These are phyloP conservation scores for Arthrobotrys musiformis DNA, from an alignment of 2,329 filamentous ascomycete species.

Conservation along the genomic window DNA sequence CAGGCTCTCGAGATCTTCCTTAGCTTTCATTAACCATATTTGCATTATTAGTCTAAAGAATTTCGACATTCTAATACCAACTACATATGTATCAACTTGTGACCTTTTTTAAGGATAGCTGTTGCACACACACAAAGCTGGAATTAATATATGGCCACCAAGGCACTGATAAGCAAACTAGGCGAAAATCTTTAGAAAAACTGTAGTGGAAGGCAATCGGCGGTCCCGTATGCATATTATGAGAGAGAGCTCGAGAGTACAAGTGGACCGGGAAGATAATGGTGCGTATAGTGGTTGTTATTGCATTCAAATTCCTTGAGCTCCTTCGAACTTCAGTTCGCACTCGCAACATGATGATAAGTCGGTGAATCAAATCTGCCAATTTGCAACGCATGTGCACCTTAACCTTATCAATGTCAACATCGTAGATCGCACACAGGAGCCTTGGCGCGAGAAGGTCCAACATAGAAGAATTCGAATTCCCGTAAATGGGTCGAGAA, in stretches of 20 bases:
- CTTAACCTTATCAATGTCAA: conserved; percentile 27
- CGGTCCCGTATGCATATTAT: not conserved
- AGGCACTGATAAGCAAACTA: not conserved
- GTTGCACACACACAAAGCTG: not conserved
- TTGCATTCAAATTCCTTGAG: conserved; percentile 7
- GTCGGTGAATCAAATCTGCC: not conserved
- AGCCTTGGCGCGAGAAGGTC: not conserved
- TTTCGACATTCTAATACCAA: not conserved
- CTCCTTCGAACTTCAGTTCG: not conserved
- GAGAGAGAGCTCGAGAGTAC: not conserved
- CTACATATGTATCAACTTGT: no score
- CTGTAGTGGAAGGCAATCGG: not conserved
- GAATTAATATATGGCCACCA: not conserved
- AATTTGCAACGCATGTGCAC: conserved; percentile 21
- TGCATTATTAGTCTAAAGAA: not conserved
- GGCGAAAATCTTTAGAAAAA: not conserved
- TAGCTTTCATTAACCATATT: no score
- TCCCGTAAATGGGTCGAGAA: not conserved
- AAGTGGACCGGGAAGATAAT: not conserved
- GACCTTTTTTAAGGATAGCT: not conserved
- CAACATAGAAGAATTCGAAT: conserved; percentile 4
- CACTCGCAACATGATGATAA: no score
- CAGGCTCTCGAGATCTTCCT: no score
- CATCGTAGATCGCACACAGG: conserved; percentile 16
- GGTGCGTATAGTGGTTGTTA: not conserved